Percentiles rank a stretch among this genome's conserved stretches.
phyloP scores from a whole-genome alignment of 352 stramenopile genomes.

The Globisporangium viniferum region DNA sequence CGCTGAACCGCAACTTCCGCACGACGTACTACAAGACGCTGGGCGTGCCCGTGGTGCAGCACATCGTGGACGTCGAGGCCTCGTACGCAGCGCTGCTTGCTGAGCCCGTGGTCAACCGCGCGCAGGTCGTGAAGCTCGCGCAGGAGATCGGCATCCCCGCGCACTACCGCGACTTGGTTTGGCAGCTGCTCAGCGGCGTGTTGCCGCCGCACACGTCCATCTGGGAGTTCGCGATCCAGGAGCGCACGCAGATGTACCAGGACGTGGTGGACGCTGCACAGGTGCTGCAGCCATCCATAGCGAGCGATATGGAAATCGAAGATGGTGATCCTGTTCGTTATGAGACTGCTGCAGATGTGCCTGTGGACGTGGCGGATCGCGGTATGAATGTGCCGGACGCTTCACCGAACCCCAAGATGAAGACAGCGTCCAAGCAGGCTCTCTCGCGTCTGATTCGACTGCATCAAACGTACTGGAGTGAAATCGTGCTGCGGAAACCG shows the following conservation, averaged over 20 bases:
- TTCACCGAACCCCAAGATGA: background rate
- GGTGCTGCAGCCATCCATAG: conserved; percentile 32
- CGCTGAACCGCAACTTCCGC: conserved; percentile 74
- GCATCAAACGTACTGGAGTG: conserved; percentile 41
- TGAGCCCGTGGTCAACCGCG: conserved; percentile 51
- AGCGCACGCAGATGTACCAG: conserved; percentile 61
- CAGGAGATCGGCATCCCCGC: conserved; percentile 68
- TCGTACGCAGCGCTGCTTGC: conserved; percentile 66
- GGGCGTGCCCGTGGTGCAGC: conserved; percentile 78
- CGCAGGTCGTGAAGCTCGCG: conserved; percentile 69
- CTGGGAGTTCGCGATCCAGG: conserved; percentile 56
- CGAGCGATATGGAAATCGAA: background rate
- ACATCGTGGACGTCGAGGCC: conserved; percentile 77
- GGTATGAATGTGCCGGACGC: background rate
- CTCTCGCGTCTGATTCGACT: conserved; percentile 29
- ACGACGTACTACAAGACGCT: conserved; percentile 89
- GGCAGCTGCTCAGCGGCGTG: conserved; percentile 56
- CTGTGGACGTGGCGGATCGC: background rate
- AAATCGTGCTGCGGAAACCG: conserved; percentile 27
- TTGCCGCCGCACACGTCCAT: conserved; percentile 51
- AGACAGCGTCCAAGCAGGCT: background rate
- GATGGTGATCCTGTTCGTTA: background rate
- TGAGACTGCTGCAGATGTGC: background rate
- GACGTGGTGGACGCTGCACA: conserved; percentile 51
- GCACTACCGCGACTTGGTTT: conserved; percentile 47